Conservation (phyloP, 2,329 filamentous ascomycete genomes). For the Sarocladium kiliense region DNA sequence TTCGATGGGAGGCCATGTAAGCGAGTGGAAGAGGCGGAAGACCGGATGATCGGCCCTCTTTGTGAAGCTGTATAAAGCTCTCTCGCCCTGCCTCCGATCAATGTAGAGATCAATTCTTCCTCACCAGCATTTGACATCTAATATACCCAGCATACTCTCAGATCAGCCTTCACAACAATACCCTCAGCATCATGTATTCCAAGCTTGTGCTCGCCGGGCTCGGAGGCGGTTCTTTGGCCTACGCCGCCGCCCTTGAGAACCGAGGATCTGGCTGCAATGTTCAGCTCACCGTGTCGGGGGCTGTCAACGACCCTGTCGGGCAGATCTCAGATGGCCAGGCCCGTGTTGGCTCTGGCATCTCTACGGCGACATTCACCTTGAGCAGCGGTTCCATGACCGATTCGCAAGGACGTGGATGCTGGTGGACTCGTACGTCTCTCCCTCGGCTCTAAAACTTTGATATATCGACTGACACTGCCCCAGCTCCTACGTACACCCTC, state of each 20-base stretch:
- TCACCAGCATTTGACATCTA: neutral
- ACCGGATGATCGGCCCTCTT: neutral
- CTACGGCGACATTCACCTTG: slow-evolving; percentile 48
- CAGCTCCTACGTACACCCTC: slow-evolving; percentile 51
- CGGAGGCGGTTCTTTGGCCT: slow-evolving; percentile 13
- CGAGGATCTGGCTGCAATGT: slow-evolving; percentile 29
- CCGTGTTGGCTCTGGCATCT: slow-evolving; percentile 40
- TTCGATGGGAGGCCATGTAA: neutral
- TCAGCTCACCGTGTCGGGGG: slow-evolving; percentile 43
- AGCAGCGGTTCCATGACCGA: slow-evolving; percentile 48
- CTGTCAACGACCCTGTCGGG: slow-evolving; percentile 47
- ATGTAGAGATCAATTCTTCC: neutral
- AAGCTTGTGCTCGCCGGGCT: slow-evolving; percentile 14
- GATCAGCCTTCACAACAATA: slow-evolving; percentile 7
- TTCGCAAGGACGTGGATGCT: slow-evolving; percentile 52
- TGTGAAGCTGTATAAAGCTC: neutral
- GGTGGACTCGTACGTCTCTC: slow-evolving; percentile 49
- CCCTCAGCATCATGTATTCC: slow-evolving; percentile 10
- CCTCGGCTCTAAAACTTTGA: slow-evolving; percentile 1
- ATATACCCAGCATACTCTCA: neutral
- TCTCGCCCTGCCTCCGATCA: neutral
- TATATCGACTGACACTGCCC: neutral
- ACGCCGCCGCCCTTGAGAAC: slow-evolving; percentile 13
- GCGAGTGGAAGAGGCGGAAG: neutral
- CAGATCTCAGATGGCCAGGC: slow-evolving; percentile 58